A percentile compares a stretch with the other conserved stretches of the same genome.
Evolutionary conservation across 2,329 filamentous ascomycete species (phyloP).

Genomic region (Pezizomycotina sp.): DNA sequence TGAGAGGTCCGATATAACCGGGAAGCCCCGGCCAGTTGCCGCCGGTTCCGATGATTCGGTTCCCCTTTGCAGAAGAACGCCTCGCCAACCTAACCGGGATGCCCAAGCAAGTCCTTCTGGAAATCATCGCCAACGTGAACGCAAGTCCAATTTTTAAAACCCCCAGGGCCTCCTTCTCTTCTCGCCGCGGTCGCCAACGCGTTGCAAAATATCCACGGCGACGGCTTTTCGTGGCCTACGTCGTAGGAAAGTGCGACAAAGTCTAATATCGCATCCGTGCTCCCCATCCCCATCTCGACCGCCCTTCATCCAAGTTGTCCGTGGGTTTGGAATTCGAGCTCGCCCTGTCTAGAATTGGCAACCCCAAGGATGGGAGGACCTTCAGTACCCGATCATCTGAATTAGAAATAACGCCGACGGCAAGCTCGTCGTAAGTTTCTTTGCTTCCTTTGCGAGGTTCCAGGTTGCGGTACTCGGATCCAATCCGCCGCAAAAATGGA

Average conservation of each 20-base stretch:
- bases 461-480: conserved; percentile 18
- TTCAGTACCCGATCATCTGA: conserved; percentile 43
- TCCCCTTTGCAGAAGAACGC: too few species aligned
- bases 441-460: not conserved
- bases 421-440: conserved; percentile 29
- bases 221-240: conserved; percentile 44
- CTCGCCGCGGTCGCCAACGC: conserved; percentile 30
- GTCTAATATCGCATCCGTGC: conserved; percentile 30
- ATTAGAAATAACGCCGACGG: conserved; percentile 45
- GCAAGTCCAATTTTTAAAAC: conserved; percentile 28
- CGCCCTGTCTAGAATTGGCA: conserved; percentile 5
- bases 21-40: too few species aligned
- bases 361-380: conserved; percentile 41
- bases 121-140: conserved; percentile 41
- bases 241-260: conserved; percentile 49
- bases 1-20: too few species aligned
- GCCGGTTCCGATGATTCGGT: too few species aligned
- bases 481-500: conserved; percentile 34
- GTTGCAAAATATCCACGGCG: conserved; percentile 39
- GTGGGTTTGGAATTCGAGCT: conserved; percentile 27
- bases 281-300: conserved; percentile 2
- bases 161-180: conserved; percentile 11
- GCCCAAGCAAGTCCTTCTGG: conserved; percentile 45
- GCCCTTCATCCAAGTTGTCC: conserved; percentile 20
- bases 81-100: too few species aligned